Conservation (phyloP, 305 asterid genomes). For the Solanum chacoense region DNA sequence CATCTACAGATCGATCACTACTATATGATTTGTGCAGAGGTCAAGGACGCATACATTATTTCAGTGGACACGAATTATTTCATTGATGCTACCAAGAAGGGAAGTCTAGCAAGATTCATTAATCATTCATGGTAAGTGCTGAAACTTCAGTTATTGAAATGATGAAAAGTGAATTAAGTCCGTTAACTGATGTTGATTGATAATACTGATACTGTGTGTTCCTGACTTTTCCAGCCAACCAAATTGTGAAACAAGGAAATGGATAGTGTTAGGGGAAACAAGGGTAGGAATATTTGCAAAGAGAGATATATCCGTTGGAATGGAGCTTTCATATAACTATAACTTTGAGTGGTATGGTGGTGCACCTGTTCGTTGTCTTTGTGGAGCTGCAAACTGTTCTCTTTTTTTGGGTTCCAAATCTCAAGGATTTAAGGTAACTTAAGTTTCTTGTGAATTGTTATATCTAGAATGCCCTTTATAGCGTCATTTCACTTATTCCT, state of each 20-base stretch:
- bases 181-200: neutral
- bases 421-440: neutral
- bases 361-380: neutral
- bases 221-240: conserved; percentile 49
- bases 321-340: neutral
- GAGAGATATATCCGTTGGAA: neutral
- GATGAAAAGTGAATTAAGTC: neutral
- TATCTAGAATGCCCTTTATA: neutral
- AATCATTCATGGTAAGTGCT: conserved; percentile 81
- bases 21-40: conserved; percentile 38
- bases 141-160: neutral
- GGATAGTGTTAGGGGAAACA: conserved; percentile 51
- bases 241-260: conserved; percentile 91
- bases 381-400: neutral
- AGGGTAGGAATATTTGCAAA: neutral
- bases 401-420: neutral
- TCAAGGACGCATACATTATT: conserved; percentile 71
- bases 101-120: conserved; percentile 80
- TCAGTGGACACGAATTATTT: conserved; percentile 53
- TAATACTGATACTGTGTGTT: conserved; percentile 4
- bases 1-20: neutral
- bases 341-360: neutral
- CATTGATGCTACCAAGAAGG: conserved; percentile 81
- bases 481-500: neutral
- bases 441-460: neutral